Base-by-base conservation (phyloP, 1,139 yeast genomes). In the Zygosaccharomyces sapae region DNA sequence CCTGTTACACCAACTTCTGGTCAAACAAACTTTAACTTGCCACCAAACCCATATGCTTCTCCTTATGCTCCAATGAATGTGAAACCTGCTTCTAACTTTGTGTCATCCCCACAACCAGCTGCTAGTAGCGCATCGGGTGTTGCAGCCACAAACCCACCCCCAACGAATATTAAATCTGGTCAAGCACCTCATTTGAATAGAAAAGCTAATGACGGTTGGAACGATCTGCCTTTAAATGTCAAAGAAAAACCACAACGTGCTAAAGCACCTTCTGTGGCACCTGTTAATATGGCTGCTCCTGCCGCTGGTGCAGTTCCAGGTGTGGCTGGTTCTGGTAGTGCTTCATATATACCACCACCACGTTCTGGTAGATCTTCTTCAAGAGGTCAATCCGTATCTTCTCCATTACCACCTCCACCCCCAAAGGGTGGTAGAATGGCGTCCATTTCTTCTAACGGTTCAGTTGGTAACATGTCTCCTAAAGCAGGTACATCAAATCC, bases 201-300 rank as follows among this genome's bases (percentile, higher is more conserved):
- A 57, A 78, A 75, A 59, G 84, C 84, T 41, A 82, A 82, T 40
- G 92, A 86, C 43, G 97, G 97, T 3, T 90, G 97, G 97, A 90
- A 90, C 62, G 97, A 90, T 66, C 73, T 90, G 55, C 96, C 97
- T 43, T 75, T 82, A n/a, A 73, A 79, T 25, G 75, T 83, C 65
- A 80, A 72, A 64, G 70, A 77, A 20, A 70, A 75, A 29, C 69
- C 79, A 10, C 74, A 79, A 31, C 76, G 83, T 56, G 69, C 69
- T 33, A 65, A 63, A 38, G 58, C 69, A 3, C 67, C 63, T 19
- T 56, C 64, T 1, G 61, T 63, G 18, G 61, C 66, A 10, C 64
- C 67, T 38, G 50, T 53, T 5, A 49, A 52, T 35, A 46, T 52
- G 18, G 48, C 44, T 22, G 31, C 52, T 10, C 35, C 54, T 12